Conservation (phyloP, 108 stramenopile genomes). For the Skeletonema menzelii region DNA sequence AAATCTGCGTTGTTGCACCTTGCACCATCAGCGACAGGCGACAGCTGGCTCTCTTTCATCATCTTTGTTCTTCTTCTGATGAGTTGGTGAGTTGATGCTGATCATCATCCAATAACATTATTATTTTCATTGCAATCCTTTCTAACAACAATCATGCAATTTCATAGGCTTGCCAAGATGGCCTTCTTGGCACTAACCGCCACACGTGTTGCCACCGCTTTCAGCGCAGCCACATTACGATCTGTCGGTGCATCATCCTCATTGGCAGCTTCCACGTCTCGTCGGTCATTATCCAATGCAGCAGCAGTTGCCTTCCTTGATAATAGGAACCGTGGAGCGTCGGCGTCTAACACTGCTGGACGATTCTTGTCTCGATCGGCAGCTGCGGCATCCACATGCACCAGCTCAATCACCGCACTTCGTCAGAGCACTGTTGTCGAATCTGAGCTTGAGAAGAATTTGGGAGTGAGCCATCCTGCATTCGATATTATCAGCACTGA, state of each 20-base stretch:
- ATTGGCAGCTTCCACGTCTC: constrained; percentile 4
- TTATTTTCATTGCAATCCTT: not conserved
- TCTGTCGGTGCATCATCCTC: not conserved
- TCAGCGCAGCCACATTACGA: not conserved
- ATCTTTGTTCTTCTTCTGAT: not conserved
- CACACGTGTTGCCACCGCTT: not conserved
- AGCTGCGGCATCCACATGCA: not conserved
- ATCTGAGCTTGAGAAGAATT: constrained; percentile 27
- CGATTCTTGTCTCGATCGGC: not conserved
- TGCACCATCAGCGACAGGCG: no score
- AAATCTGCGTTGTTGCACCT: no score
- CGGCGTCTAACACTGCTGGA: not conserved
- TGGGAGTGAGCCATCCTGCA: constrained; percentile 69
- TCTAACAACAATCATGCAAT: not conserved
- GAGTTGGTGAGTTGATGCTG: not conserved
- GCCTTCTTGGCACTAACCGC: constrained; percentile 5
- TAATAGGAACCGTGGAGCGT: not conserved
- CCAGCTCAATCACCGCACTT: constrained; percentile 2
- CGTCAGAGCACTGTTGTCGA: constrained; percentile 3
- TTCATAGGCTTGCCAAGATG: not conserved
- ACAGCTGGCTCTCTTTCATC: not conserved
- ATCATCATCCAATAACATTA: no score
- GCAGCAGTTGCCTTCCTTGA: constrained; percentile 12
- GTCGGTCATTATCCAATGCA: constrained; percentile 8
- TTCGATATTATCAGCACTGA: constrained; percentile 76